Evolutionary conservation across 108 stramenopile species (phyloP).

Genomic region (Cyclotella sp.): DNA sequence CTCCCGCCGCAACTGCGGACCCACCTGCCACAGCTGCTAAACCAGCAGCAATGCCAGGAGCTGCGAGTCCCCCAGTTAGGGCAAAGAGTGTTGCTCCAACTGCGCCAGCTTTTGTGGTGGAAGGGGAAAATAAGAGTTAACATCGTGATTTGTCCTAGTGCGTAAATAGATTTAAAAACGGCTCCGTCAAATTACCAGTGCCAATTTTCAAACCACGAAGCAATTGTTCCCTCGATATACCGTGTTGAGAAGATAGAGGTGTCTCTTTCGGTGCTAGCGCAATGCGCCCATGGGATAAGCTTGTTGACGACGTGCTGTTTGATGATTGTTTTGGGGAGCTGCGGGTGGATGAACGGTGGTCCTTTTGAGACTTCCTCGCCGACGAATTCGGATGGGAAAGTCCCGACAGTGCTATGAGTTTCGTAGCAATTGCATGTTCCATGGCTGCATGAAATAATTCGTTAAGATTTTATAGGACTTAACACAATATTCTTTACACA

Average conservation of each 20-base stretch:
- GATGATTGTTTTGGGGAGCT: slow-evolving; percentile 1
- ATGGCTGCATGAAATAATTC: slow-evolving; percentile 29
- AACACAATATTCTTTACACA: no score
- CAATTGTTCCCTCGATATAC: slow-evolving; percentile 61
- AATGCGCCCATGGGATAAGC: slow-evolving; percentile 43
- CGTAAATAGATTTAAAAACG: no score
- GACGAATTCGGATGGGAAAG: slow-evolving; percentile 10
- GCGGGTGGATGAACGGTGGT: not conserved
- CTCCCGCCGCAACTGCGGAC: slow-evolving; percentile 77
- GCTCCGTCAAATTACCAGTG: not conserved
- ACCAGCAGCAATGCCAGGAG: slow-evolving; percentile 82
- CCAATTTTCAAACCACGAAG: slow-evolving; percentile 80
- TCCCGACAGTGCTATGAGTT: slow-evolving; percentile 67
- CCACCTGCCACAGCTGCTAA: slow-evolving; percentile 73
- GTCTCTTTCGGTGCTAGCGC: slow-evolving; percentile 46
- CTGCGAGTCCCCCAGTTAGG: slow-evolving; percentile 78
- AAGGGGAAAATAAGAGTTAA: no score
- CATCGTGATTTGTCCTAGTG: no score
- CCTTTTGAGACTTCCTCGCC: slow-evolving; percentile 4
- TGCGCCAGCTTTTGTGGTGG: slow-evolving; percentile 46
- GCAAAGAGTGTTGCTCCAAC: slow-evolving; percentile 79
- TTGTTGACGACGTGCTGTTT: slow-evolving; percentile 24
- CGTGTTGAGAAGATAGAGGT: slow-evolving; percentile 43
- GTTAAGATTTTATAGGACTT: no score
- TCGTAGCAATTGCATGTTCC: slow-evolving; percentile 74